Evolutionary conservation across 2,329 filamentous ascomycete species (phyloP), one percentile per base, ranked within the genome.

Genomic region (Exophiala sideris): DNA sequence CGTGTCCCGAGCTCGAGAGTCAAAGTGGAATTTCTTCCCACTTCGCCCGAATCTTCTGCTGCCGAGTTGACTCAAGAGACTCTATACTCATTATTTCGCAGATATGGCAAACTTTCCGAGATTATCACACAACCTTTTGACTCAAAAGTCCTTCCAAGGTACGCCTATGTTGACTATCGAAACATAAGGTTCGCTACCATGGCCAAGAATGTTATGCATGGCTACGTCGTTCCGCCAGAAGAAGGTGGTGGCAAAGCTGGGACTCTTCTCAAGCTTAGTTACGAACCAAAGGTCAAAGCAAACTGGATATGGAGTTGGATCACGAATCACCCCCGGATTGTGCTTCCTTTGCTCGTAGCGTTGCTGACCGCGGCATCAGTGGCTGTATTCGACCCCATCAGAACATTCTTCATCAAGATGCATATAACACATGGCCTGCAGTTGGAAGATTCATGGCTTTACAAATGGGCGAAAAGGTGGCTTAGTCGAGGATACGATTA

Each of bases 191-290:
- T 88, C 65, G 87, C 91, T 5, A 87, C 95, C 51, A 90, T 94
- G 83, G 91, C 91, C 0, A 86, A 89, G 63, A 96, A 95, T 65
- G 97, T 92, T 66, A 79, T 96, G 73, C 94, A 99, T 68, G 91
- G 92, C 0, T 88, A 88, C 56, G 76, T 85, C 2, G 82, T 96
- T 1, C 70, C 78, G 0, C 86, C 90, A 63, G 70, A 82, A 20
- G 73, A 80, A 38, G 89, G 88, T 3, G 89, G 89, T 40, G 90
- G 89, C 3, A 87, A 87, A 63, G 75, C 75, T 20, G 88, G 89
- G 1, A 96, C 91, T 0, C 77, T 84, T 7, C 76, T 99, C 54
- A 85, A 90, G 36, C 78, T 97, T 47, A 89, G 87, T 1, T 97
- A 96, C 64, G 88, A 96, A 68, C 82, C 85, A 61, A 87, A 85